Conservation (phyloP, 352 stramenopile genomes). For the Pythium rishiriense region DNA sequence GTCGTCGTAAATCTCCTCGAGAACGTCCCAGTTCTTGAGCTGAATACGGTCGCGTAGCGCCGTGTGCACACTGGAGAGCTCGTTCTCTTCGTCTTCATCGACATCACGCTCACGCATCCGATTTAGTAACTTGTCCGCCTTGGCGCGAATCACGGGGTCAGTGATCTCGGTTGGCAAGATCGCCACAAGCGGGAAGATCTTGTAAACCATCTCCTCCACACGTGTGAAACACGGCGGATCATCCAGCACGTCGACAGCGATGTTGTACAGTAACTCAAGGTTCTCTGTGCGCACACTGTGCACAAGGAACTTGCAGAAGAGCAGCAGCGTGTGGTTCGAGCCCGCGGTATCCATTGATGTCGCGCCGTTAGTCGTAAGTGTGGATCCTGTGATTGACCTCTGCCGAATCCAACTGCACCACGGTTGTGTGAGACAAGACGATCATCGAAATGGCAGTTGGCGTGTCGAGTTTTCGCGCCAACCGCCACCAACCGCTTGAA, state of each 20-base stretch:
- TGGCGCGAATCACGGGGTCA: background rate
- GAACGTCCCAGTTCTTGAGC: constrained; percentile 6
- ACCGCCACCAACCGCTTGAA: background rate
- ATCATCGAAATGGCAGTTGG: background rate
- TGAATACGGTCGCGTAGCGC: background rate
- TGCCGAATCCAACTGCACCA: no score
- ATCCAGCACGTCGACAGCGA: constrained; percentile 2
- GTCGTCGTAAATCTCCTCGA: constrained; percentile 4
- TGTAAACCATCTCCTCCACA: constrained; percentile 12
- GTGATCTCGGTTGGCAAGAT: constrained; percentile 1
- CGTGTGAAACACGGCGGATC: constrained; percentile 5
- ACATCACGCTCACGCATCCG: background rate
- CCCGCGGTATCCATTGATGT: background rate
- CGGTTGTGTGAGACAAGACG: background rate
- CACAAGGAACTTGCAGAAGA: constrained; percentile 13
- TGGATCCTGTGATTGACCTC: no score
- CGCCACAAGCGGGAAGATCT: background rate
- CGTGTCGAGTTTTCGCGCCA: background rate
- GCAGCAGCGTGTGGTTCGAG: background rate
- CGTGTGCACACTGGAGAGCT: background rate
- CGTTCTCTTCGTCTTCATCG: background rate
- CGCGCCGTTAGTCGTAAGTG: no score
- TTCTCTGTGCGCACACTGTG: constrained; percentile 1
- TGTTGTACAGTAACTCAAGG: constrained; percentile 2
- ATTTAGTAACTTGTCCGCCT: background rate